Base-by-base conservation (phyloP, 1,139 yeast genomes). In the Candida tropicalis region DNA sequence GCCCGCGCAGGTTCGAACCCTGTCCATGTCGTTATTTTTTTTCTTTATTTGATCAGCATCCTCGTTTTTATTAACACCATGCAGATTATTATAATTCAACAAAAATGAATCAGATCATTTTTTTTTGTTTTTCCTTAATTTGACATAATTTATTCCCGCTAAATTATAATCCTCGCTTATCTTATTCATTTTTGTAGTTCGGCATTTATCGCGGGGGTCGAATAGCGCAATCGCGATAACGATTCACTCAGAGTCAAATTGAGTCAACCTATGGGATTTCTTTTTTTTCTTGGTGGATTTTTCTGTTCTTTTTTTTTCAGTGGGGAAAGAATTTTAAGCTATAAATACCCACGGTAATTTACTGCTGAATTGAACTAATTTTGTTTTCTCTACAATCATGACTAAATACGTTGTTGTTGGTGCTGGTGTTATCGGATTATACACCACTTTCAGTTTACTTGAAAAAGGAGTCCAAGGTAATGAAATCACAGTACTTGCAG, bases 371-470 rank as follows among this genome's bases (percentile, higher is more conserved):
- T 24, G n/a, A 24, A 5, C 7, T 24, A 24, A 24, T 24, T 27
- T 12, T 27, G 2, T 13, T 27, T 16, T 15, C 15, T 16, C 13
- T 18, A 8, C 6, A 9, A 25, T 18, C 17, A 61, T 62, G 66
- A 53, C 65, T 43, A 58, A 54, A 50, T 57, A 59, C 60, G 67
- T 63, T 15, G 57, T 66, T 29, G 55, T 66, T 29, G 72, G 87
- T 11, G 74, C 88, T 2, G 95, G 95, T 15, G 81, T 87, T 38
- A 68, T 82, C 44, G 95, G 95, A 24, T 72, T 87, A 20, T 80
- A 80, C 51, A 84, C 90, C 38, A 73, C 81, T 2, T 85, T 74
- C 40, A 67, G 72, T 40, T 68, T 81, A 36, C 65, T 81, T 24
- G 66, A 75, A 17, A 65, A 68, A n/a, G 71, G 73, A 1, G 73